Conservation (phyloP, 2,329 filamentous ascomycete genomes). For the Alternaria conjuncta region DNA sequence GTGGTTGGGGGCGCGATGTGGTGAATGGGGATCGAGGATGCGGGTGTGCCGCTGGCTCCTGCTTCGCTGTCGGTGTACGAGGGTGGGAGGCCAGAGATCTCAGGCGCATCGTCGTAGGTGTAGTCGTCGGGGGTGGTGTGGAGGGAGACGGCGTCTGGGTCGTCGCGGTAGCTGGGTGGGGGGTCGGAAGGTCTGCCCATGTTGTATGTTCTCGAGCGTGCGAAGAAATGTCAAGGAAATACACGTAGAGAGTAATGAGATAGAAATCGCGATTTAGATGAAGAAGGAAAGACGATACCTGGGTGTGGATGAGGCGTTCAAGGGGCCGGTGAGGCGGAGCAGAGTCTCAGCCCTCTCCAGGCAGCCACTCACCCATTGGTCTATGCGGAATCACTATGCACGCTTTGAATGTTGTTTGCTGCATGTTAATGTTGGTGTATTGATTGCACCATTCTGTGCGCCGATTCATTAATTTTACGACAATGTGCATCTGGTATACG, state of each 20-base stretch:
- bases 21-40: constrained; percentile 22
- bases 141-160: constrained; percentile 48
- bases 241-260: not conserved
- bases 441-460: not conserved
- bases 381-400: constrained; percentile 9
- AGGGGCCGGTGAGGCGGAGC: constrained; percentile 29
- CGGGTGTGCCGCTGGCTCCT: constrained; percentile 11
- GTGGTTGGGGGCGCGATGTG: constrained; percentile 37
- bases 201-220: not conserved
- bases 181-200: constrained; percentile 41
- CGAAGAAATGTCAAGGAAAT: not conserved
- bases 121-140: constrained; percentile 50
- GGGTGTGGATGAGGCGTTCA: constrained; percentile 14
- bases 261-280: not conserved
- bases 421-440: not conserved
- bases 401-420: not conserved
- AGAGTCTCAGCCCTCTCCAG: constrained; percentile 30
- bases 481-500: not conserved
- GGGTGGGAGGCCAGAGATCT: constrained; percentile 40
- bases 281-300: constrained; percentile 6
- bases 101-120: constrained; percentile 46
- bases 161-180: constrained; percentile 41
- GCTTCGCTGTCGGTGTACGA: constrained; percentile 46
- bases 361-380: constrained; percentile 28
- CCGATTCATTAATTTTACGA: not conserved